Evolutionary conservation across 2,329 filamentous ascomycete species (phyloP).

Genomic region (Hymenoscyphus scutula): DNA sequence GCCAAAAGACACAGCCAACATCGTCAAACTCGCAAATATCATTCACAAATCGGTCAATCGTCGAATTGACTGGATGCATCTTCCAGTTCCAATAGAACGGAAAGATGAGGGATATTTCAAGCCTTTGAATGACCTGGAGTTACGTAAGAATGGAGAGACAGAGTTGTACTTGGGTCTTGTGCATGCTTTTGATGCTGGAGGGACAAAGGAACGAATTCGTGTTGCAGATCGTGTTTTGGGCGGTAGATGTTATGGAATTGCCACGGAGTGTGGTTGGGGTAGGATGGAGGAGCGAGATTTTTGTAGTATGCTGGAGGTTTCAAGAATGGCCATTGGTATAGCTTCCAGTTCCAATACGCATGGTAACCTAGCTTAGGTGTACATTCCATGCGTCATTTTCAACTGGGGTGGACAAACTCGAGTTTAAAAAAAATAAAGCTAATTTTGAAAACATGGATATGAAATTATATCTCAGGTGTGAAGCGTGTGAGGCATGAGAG

Average conservation of each 20-base stretch:
- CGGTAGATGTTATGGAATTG: slow-evolving; percentile 38
- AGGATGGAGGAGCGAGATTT: slow-evolving; percentile 25
- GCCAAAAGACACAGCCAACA: slow-evolving; percentile 33
- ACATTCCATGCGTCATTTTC: too few species aligned
- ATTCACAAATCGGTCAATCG: slow-evolving; percentile 33
- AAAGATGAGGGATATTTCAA: slow-evolving; percentile 40
- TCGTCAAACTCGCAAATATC: slow-evolving; percentile 41
- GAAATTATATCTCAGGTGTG: too few species aligned
- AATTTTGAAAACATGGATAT: too few species aligned
- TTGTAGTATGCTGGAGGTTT: slow-evolving; percentile 14
- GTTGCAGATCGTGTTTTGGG: slow-evolving; percentile 35
- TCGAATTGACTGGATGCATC: slow-evolving; percentile 42
- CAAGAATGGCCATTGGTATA: background rate
- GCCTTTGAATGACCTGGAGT: slow-evolving; percentile 38
- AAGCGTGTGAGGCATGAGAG: too few species aligned
- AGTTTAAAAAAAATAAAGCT: too few species aligned
- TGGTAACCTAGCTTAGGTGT: background rate
- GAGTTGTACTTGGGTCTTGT: slow-evolving; percentile 43
- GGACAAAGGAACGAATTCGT: slow-evolving; percentile 40
- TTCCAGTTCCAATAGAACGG: slow-evolving; percentile 43
- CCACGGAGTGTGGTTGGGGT: slow-evolving; percentile 44
- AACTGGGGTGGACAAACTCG: too few species aligned
- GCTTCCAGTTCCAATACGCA: background rate
- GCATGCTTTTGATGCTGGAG: slow-evolving; percentile 40
- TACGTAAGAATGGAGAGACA: slow-evolving; percentile 27